Evolutionary conservation across 768 basidiomycete genomes (phyloP), one percentile per base, ranked within the genome.

Genomic region (Polyporus arcularius): DNA sequence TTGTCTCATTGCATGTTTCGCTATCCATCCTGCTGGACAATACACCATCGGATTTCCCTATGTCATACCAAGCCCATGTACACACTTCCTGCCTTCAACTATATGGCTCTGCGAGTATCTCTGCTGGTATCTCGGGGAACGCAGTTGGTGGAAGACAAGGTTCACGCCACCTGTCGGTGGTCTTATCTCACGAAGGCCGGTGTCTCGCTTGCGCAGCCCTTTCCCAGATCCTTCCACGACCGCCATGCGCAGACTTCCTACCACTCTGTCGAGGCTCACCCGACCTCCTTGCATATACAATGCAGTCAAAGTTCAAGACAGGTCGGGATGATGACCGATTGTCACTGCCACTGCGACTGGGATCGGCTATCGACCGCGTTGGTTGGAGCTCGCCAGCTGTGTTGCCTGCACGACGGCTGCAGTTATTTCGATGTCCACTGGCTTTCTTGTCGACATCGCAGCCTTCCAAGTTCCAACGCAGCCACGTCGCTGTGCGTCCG

Each of bases 1-100:
- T 56, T 56, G 53, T 65, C 43, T 53, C 60, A 47, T 47, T 57
- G 56, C 64, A 63, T 63, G 62, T 58, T 53, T 65, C 57, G 18
- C 31, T 57, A 53, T 46, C 38, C 41, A 32, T 38, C 28, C 28
- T 55, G 64, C 60, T 62, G 64, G 60, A 65, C 61, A 59, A 65
- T 57, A 51, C 64, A 62, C 50, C 53, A 49, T 47, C 43, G 63
- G 59, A 60, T 56, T 51, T 54, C 32, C 41, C n/a, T 40, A 54
- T 54, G 47, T 57, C 63, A 63, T 21, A 32, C 38, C 47, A 54
- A 30, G 38, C 49, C 46, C 57, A 62, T 65, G 60, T 62, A 65
- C 31, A 32, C 41, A 54, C 21, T 40, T 48, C 40, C 7, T 31
- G 28, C 21, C 18, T 30, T 21, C 45, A n/a, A 42, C 7, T 21